Evolutionary conservation across 2,329 filamentous ascomycete genomes (phyloP).

Genomic region (Dothideomycetidae sp.): DNA sequence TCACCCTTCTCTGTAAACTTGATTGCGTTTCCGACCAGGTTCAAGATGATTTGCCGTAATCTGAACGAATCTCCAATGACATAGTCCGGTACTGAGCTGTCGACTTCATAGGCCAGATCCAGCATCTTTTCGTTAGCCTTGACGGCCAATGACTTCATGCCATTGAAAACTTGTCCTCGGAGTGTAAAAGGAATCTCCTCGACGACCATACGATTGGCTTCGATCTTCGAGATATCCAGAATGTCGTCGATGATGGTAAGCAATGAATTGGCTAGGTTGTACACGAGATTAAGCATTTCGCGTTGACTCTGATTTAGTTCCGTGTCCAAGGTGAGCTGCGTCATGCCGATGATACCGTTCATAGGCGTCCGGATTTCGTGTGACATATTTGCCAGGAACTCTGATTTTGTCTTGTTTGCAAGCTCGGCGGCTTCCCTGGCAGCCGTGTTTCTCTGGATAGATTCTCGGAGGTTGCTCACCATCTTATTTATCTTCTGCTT

Average conservation of each 20-base stretch:
- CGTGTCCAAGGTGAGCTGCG: slow-evolving; percentile 86
- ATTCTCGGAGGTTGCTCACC: slow-evolving; percentile 89
- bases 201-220: slow-evolving; percentile 95
- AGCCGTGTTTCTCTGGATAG: slow-evolving; percentile 90
- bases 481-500: slow-evolving; percentile 99
- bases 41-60: slow-evolving; percentile 88
- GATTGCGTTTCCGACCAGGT: slow-evolving; percentile 94
- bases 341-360: slow-evolving; percentile 98
- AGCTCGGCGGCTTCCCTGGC: slow-evolving; percentile 91
- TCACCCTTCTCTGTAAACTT: slow-evolving; percentile 97
- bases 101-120: slow-evolving; percentile 84
- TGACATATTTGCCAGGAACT: slow-evolving; percentile 97
- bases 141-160: slow-evolving; percentile 88
- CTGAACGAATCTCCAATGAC: slow-evolving; percentile 95
- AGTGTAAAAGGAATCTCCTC: slow-evolving; percentile 95
- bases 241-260: slow-evolving; percentile 88
- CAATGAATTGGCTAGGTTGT: slow-evolving; percentile 89
- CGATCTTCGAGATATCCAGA: slow-evolving; percentile 59
- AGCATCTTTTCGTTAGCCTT: slow-evolving; percentile 94
- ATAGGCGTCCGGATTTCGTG: slow-evolving; percentile 96
- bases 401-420: slow-evolving; percentile 95
- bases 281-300: slow-evolving; percentile 97
- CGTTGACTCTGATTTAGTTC: slow-evolving; percentile 86
- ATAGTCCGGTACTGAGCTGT: slow-evolving; percentile 85
- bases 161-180: slow-evolving; percentile 90